A percentile compares a stretch with the other conserved stretches of the same genome.
Conservation (phyloP, 1,139 yeast genomes). For the Wickerhamomyces sp. region DNA sequence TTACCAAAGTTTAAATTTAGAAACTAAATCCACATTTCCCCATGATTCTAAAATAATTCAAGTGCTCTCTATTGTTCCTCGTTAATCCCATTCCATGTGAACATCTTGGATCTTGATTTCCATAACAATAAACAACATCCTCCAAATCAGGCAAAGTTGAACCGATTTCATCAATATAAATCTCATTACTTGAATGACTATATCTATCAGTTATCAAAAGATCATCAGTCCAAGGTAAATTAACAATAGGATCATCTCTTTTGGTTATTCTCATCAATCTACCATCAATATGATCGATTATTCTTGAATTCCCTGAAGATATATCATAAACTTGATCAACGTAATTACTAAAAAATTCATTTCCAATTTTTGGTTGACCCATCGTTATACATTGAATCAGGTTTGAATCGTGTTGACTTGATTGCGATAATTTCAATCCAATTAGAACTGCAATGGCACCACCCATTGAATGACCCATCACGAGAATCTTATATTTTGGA, state of each 20-base stretch:
- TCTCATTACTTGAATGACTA: conserved; percentile 39
- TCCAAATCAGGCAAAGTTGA: conserved; percentile 27
- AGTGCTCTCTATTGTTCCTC: conserved; percentile 36
- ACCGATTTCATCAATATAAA: conserved; percentile 39
- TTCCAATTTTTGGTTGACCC: conserved; percentile 51
- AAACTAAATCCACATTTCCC: conserved; percentile 41
- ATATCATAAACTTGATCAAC: conserved; percentile 27
- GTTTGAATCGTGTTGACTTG: conserved; percentile 27
- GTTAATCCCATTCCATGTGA: conserved; percentile 23
- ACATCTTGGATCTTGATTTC: conserved; percentile 28
- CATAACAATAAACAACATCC: conserved; percentile 35
- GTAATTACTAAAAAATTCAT: conserved; percentile 36
- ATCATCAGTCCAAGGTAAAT: conserved; percentile 33
- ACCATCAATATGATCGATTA: conserved; percentile 21
- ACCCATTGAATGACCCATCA: conserved; percentile 50
- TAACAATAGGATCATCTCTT: conserved; percentile 40
- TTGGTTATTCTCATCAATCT: conserved; percentile 40
- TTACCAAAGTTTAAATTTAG: conserved; percentile 34
- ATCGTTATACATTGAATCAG: conserved; percentile 31
- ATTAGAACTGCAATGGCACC: conserved; percentile 42
- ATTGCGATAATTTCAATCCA: conserved; percentile 34
- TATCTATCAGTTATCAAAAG: conserved; percentile 25
- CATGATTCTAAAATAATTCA: conserved; percentile 42
- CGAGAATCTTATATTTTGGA: conserved; percentile 31
- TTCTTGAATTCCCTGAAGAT: neutral